phyloP scores from a whole-genome alignment of 371 early-diverging fungal genomes.

The Mycotypha africana region DNA sequence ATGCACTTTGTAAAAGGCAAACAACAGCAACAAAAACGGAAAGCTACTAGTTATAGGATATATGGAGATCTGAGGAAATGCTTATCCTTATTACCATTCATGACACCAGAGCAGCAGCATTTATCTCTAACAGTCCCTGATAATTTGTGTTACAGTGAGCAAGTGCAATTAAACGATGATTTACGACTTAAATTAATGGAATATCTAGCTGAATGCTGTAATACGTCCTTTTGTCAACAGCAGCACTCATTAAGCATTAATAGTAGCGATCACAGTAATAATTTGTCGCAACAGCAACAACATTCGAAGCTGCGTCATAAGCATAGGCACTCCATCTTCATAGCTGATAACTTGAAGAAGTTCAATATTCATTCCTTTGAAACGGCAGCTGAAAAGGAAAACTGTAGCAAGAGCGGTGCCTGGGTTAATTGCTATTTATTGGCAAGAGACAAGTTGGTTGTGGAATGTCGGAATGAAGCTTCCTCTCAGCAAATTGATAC shows the following conservation, averaged over 20 bases:
- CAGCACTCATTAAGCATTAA: background rate
- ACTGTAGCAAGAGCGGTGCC: too few relatives aligned
- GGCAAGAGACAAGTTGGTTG: conserved; percentile 36
- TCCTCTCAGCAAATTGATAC: conserved; percentile 6
- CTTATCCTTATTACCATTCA: too few relatives aligned
- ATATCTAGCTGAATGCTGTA: conserved; percentile 20
- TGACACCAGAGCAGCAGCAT: background rate
- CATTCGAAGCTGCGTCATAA: too few relatives aligned
- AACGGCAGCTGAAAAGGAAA: too few relatives aligned
- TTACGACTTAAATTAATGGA: conserved; percentile 21
- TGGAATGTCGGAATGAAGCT: conserved; percentile 20
- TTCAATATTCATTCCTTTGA: too few relatives aligned
- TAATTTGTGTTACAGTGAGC: conserved; percentile 30
- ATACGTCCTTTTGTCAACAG: conserved; percentile 3
- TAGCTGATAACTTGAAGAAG: too few relatives aligned
- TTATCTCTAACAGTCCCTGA: too few relatives aligned
- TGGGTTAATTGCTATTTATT: conserved; percentile 36
- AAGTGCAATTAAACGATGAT: conserved; percentile 37
- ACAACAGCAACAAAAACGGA: too few relatives aligned
- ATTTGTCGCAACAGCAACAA: too few relatives aligned
- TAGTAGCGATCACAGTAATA: too few relatives aligned
- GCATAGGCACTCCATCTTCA: conserved; percentile 4
- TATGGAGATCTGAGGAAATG: too few relatives aligned
- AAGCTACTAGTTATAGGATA: too few relatives aligned
- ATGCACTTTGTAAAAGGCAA: conserved; percentile 19